Conservation (phyloP, 2,329 filamentous ascomycete genomes). For the Curvularia spicifera region DNA sequence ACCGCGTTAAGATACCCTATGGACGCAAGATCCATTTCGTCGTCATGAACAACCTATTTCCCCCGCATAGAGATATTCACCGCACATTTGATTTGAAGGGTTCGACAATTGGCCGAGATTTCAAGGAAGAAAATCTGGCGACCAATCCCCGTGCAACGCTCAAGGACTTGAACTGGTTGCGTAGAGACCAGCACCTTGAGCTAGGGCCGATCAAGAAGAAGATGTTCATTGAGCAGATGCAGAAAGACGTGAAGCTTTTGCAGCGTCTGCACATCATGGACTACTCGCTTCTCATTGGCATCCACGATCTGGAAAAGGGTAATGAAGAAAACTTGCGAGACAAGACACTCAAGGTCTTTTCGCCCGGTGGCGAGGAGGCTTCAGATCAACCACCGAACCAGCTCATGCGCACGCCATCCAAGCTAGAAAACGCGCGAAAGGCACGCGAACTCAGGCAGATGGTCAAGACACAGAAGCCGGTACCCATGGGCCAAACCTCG, state of each 20-base stretch:
- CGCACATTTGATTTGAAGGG: constrained; percentile 97
- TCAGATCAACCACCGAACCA: constrained; percentile 63
- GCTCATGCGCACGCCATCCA: constrained; percentile 88
- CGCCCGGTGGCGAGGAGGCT: constrained; percentile 74
- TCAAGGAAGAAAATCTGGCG: constrained; percentile 83
- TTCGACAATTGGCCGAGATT: constrained; percentile 91
- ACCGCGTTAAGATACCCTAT: constrained; percentile 97
- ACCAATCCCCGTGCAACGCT: constrained; percentile 90
- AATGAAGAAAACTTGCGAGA: constrained; percentile 92
- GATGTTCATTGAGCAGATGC: constrained; percentile 86
- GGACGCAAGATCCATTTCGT: constrained; percentile 99
- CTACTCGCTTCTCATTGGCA: constrained; percentile 92
- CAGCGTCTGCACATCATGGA: constrained; percentile 97
- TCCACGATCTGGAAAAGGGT: constrained; percentile 86
- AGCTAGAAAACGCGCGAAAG: constrained; percentile 88
- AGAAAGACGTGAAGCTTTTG: constrained; percentile 83
- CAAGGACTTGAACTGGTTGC: constrained; percentile 96
- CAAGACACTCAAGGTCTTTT: constrained; percentile 93
- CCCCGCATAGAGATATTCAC: constrained; percentile 95
- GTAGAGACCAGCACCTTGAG: constrained; percentile 82
- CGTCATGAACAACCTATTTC: constrained; percentile 99
- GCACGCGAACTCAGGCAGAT: constrained; percentile 89
- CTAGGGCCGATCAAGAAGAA: constrained; percentile 88
- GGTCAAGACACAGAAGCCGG: constrained; percentile 88
- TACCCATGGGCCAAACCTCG: constrained; percentile 84